phyloP scores from a whole-genome alignment of 2,329 filamentous ascomycete species.

The Rugonectria rugulosa region DNA sequence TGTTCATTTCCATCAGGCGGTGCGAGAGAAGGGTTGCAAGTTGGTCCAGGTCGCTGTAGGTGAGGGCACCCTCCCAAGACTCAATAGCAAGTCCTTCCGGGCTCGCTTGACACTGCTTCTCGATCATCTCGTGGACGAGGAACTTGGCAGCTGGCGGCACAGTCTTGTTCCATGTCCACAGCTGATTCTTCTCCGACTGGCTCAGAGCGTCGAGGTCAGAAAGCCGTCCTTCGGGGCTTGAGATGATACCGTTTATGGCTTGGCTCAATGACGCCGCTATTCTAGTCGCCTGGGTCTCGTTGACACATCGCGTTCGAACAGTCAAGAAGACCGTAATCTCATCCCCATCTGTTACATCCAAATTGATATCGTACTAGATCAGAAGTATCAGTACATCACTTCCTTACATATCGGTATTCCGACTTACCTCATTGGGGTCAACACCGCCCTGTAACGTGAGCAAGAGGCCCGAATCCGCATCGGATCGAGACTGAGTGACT shows the following conservation, averaged over 20 bases:
- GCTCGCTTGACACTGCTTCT: constrained; percentile 16
- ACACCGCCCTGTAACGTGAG: background rate
- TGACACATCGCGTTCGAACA: background rate
- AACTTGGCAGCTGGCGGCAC: constrained; percentile 27
- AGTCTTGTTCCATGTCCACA: constrained; percentile 22
- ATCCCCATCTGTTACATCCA: background rate
- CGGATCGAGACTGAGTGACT: background rate
- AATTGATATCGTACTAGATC: background rate
- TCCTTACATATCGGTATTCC: background rate
- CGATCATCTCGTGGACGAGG: constrained; percentile 29
- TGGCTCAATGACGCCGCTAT: background rate
- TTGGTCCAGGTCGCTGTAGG: constrained; percentile 50
- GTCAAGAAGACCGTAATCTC: background rate
- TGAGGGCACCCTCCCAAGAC: constrained; percentile 43
- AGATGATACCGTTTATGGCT: background rate
- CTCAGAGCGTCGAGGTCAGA: background rate
- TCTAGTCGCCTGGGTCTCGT: background rate
- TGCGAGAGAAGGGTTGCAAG: constrained; percentile 49
- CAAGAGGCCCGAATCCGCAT: background rate
- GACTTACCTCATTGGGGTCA: background rate
- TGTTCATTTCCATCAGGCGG: constrained; percentile 42
- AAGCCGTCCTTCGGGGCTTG: background rate
- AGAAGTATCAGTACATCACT: background rate
- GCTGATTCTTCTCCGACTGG: background rate
- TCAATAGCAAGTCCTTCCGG: constrained; percentile 30